A percentile compares a stretch with the other conserved stretches of the same genome.
Conservation (phyloP, 163 green algal genomes). For the Chloromonas sp. region DNA sequence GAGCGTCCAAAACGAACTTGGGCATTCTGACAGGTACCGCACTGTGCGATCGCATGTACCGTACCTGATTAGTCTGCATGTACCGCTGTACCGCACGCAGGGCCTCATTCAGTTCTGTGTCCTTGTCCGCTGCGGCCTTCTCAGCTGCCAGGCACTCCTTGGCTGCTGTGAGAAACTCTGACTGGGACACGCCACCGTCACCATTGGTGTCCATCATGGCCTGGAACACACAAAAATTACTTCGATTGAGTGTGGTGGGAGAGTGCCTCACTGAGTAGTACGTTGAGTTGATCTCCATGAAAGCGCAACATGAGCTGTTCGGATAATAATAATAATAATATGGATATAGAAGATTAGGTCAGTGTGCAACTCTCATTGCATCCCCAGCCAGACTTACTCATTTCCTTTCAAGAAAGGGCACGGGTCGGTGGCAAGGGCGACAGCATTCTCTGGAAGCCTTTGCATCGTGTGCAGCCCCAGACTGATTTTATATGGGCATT, state of each 20-base stretch:
- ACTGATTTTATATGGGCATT: neutral
- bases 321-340: no score
- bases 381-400: no score
- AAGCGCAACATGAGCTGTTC: no score
- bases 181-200: conserved; percentile 14
- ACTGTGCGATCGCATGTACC: no score
- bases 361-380: no score
- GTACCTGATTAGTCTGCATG: neutral
- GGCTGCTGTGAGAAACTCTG: conserved; percentile 22
- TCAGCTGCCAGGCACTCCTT: conserved; percentile 24
- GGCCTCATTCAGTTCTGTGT: neutral
- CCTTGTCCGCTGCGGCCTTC: neutral
- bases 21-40: no score
- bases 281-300: no score
- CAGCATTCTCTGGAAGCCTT: neutral
- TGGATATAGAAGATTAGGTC: no score
- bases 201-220: conserved; percentile 24
- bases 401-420: neutral
- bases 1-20: no score
- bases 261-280: no score
- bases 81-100: conserved; percentile 17
- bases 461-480: neutral
- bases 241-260: no score
- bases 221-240: neutral
- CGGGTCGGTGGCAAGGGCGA: neutral